These are phyloP conservation scores for Tuber magnatum DNA, from an alignment of 495 filamentous ascomycete species.

Conservation along the genomic window DNA sequence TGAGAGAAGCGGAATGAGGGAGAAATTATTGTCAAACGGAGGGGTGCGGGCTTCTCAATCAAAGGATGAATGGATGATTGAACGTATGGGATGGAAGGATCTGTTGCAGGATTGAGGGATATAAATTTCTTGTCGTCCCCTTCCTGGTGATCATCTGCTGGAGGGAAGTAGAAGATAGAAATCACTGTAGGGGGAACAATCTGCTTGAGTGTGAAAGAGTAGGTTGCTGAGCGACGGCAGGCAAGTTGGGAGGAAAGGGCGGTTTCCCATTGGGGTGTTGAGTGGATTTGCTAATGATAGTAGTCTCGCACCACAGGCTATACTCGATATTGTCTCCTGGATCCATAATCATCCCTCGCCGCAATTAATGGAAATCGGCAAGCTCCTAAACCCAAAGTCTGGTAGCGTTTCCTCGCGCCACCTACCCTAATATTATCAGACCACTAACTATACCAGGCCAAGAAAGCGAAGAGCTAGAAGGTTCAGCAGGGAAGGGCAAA, in stretches of 20 bases:
- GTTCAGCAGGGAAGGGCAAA: slow-evolving; percentile 15
- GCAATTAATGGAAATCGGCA: slow-evolving; percentile 25
- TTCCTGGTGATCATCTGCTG: not conserved
- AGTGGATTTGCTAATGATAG: not conserved
- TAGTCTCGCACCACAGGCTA: not conserved
- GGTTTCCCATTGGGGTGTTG: not conserved
- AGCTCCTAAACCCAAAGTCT: slow-evolving; percentile 27
- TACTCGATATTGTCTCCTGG: not conserved
- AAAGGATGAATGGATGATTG: not conserved
- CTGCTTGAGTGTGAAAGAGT: not conserved
- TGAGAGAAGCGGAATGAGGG: not conserved
- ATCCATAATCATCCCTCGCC: not conserved
- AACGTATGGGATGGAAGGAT: not conserved
- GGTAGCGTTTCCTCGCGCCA: not conserved
- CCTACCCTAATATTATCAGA: not conserved
- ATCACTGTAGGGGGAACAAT: not conserved
- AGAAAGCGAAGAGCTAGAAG: not conserved
- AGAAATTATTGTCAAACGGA: not conserved
- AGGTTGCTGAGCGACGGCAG: not conserved
- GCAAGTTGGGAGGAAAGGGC: not conserved
- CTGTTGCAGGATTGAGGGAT: not conserved
- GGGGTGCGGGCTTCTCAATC: not conserved
- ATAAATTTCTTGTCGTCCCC: slow-evolving; percentile 2
- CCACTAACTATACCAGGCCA: not conserved
- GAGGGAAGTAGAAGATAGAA: slow-evolving; percentile 5